Evolutionary conservation across 176 grass and related monocot genomes (phyloP), one percentile per base, ranked within the genome.

Genomic region (Musa acuminata): DNA sequence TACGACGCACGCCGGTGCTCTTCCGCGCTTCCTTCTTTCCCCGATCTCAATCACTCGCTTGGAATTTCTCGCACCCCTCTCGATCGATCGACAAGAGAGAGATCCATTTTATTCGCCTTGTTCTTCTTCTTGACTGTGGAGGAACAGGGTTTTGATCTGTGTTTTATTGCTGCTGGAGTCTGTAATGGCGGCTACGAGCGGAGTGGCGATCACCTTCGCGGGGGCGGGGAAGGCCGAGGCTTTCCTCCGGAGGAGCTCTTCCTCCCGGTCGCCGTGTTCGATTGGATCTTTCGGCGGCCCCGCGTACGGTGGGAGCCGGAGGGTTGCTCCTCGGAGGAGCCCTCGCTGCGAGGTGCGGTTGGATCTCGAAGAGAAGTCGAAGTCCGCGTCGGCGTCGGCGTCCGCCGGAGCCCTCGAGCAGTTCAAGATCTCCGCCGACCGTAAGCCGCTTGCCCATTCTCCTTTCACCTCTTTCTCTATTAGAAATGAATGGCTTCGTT

Each of bases 371-470:
- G 80, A 87, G 75, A 76, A 67, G 14, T 77, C 55, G 4, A 43
- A 43, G 62, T 78, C 85, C 51, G 86, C 87, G 81, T 81, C 74
- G 0, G 80, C 87, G 53, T 83, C 85, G 43, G 90, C 87, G 4
- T 43, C 35, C 35, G 35, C 35, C 35, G 4, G 35, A 43, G 35
- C 35, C 16, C 75, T 96, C 70, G 92, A 96, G 75, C 92, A 89
- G 86, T 96, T 96, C 86, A 96, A 96, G 82, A 96, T 96, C 83
- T 92, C 90, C 22, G 89, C 93, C 1, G 93, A 96, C 72, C 82
- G 93, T 92, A 74, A 90, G 93, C 84, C 21, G 9, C 62, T 19
- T 24, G 20, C 9, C 49, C 19, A n/a, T 9, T 51, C 22, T 22
- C 81, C 26, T 25, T 29, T 9, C 24, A 9, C 22, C 63, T 5